Base-by-base conservation (phyloP, 345 rosid genomes). In the Boechera retrofracta region DNA sequence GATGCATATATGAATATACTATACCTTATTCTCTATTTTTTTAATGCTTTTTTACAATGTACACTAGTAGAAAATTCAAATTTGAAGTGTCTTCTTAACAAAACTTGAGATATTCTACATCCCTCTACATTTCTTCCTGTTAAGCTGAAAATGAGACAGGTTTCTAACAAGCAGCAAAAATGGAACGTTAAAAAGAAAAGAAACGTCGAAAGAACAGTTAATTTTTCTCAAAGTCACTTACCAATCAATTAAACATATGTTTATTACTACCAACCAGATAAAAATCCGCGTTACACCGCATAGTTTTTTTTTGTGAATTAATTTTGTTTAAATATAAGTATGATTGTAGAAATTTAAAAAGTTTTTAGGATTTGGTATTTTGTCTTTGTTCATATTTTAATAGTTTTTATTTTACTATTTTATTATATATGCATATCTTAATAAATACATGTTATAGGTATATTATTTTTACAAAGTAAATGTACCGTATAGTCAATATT, bases 81-180 rank as follows among this genome's bases (percentile, higher is more conserved):
- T 33, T 48, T 59, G 75, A 59, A 47, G 16, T 59, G 49, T 60
- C 49, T 24, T 71, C 21, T 15, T 59, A 15, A 48, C 24, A 26
- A 48, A 36, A 21, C 12, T 61, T n/a, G 52, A n/a, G 42, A 72
- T 28, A 28, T 26, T 51, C 11, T 7, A 47, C 18, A 15, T 15
- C 5, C 15, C 18, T 47, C 11, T 7, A 47, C 18, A 15, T 15
- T 15, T 47, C 18, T 47, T 1, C 48, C 2, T 5, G 16, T 44
- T 44, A 44, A 42, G 39, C 39, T 24, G 11, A 57, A 11, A 32
- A 32, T 57, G 24, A 15, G 41, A 57, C 6, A 13, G 38, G 36
- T 29, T 8, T 31, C 9, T 31, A 56, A 56, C 21, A 13, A 16
- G 39, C 39, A 13, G 11, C 21, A 31, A 56, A 56, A 56, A 56